A percentile compares a stretch with the other conserved stretches of the same genome.
Conservation (phyloP, 495 filamentous ascomycete species). For the Penicillium herquei region DNA sequence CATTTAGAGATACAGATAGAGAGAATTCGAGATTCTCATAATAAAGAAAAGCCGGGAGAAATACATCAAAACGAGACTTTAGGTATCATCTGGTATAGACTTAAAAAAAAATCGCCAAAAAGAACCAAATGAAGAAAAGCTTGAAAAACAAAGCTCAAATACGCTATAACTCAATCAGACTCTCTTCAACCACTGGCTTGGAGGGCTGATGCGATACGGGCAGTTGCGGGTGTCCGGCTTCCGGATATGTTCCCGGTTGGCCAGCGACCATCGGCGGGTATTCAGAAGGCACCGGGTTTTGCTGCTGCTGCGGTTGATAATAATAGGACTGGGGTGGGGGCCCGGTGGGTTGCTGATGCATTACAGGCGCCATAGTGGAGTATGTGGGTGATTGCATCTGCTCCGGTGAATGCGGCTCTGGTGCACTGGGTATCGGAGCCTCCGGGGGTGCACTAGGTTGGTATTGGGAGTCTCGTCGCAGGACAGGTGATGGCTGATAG, state of each 20-base stretch:
- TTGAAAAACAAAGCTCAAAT: constrained; percentile 4
- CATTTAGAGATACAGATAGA: background rate
- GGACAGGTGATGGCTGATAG: constrained; percentile 28
- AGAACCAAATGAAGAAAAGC: background rate
- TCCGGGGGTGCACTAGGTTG: constrained; percentile 23
- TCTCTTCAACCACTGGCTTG: constrained; percentile 74
- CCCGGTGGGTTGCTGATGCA: constrained; percentile 30
- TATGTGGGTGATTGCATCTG: constrained; percentile 32
- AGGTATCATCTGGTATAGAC: constrained; percentile 27
- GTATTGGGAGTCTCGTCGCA: constrained; percentile 36
- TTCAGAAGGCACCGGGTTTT: constrained; percentile 41
- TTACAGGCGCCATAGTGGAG: constrained; percentile 23
- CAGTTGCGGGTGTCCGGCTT: constrained; percentile 56
- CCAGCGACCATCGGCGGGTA: constrained; percentile 31
- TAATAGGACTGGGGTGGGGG: constrained; percentile 38
- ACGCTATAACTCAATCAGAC: constrained; percentile 73
- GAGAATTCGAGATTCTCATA: background rate
- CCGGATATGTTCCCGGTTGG: constrained; percentile 58
- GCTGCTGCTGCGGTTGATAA: constrained; percentile 45
- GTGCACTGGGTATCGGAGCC: constrained; percentile 20
- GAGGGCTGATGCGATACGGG: constrained; percentile 35
- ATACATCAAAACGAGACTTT: constrained; percentile 3
- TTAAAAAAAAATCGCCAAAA: background rate
- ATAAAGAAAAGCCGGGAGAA: background rate
- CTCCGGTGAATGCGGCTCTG: constrained; percentile 30